Evolutionary conservation across 352 stramenopile genomes (phyloP), one percentile per base, ranked within the genome.

Genomic region (Pythium dissotocum): DNA sequence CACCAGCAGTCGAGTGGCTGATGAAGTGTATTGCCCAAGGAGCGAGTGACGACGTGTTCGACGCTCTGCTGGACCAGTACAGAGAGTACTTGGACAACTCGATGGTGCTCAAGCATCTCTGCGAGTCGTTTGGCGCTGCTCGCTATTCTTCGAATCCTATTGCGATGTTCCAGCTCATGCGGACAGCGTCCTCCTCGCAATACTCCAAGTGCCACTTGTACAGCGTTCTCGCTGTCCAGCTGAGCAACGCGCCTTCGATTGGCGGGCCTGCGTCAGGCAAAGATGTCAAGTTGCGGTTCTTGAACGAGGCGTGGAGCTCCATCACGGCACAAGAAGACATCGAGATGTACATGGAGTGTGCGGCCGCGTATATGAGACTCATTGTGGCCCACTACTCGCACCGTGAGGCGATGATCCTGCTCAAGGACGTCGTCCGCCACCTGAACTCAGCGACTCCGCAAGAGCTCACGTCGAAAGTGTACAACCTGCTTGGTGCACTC

Each of bases 51-150:
- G 73, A 82, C 8, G 77, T 82, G 1, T 93, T 93, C 40, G 81
- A 91, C 28, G 72, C 77, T 16, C 61, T 97, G 6, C 28, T 97
- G 44, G 77, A 79, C 6, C 87, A 97, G 53, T 97, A 95, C 61
- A 80, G 86, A 30, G 76, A 95, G 49, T 94, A 91, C 65, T 91
- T 79, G 6, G 80, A 88, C 55, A 95, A 87, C 65, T 86, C 89
- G n/a, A 97, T 97, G 88, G 85, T 97, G 44, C 76, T 98, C 1
- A 89, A 93, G 63, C 89, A 97, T 61, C 73, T 98, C 9, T 87
- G 88, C 21, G 79, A 93, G 46, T 75, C 76, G 26, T 97, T 97
- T 72, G 75, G 80, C 14, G 72, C 79, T 0, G 65, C 75, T 26
- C 82, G 82, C 61, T 95, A 95, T 62, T 78, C 79, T 0, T 68